Evolutionary conservation across 2,329 filamentous ascomycete species (phyloP).

Genomic region (Beauveria sp.): DNA sequence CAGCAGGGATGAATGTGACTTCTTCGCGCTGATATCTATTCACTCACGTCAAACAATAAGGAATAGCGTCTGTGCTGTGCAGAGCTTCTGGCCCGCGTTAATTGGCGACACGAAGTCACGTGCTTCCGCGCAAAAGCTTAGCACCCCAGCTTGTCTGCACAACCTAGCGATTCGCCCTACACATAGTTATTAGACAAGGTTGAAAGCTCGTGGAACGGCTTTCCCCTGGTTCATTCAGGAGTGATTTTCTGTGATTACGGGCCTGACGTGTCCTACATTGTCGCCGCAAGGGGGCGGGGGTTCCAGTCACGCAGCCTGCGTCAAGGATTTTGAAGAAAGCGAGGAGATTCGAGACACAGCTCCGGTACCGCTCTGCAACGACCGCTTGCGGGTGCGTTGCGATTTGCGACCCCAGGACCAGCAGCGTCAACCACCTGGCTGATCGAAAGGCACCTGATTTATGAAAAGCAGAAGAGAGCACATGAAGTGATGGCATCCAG

Average conservation of each 20-base stretch:
- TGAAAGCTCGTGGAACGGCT: not conserved
- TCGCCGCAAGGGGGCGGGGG: not conserved
- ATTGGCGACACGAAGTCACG: conserved; percentile 10
- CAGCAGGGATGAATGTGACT: not conserved
- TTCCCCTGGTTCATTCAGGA: not conserved
- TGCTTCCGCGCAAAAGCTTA: conserved; percentile 2
- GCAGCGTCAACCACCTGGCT: not conserved
- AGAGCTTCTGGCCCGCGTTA: conserved; percentile 1
- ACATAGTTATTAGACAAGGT: not conserved
- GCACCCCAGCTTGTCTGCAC: not conserved
- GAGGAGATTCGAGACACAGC: not conserved
- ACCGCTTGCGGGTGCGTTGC: not conserved
- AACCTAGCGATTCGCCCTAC: not conserved
- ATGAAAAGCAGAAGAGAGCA: not conserved
- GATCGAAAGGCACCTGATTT: not conserved
- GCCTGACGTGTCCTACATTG: conserved; percentile 1
- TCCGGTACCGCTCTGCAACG: not conserved
- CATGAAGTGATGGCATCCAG: not conserved
- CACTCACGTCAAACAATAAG: not conserved
- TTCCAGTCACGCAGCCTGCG: conserved; percentile 17
- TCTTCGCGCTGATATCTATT: not conserved
- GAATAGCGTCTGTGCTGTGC: not conserved
- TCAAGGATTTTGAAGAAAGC: conserved; percentile 15
- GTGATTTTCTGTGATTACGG: not conserved
- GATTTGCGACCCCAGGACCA: not conserved